Base-by-base conservation (phyloP, 2,329 filamentous ascomycete species). In the Neodidymelliopsis sp. region DNA sequence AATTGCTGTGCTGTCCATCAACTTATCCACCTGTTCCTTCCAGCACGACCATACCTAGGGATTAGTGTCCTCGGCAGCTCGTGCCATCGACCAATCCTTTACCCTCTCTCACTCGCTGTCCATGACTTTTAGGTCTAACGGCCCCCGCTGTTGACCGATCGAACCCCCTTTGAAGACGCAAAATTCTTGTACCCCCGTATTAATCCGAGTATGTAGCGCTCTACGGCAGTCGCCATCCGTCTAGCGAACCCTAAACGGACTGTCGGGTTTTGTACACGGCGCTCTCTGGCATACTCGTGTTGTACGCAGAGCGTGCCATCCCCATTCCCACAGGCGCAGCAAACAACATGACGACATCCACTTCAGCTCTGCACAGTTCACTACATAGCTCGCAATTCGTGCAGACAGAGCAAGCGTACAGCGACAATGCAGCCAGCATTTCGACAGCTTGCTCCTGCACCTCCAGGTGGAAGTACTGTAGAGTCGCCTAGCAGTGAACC, bases 371-470 rank as follows among this genome's bases (percentile, higher is more conserved):
- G 19, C 5, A 7, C 18, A 10, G 19, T 30, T 19, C 4, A 40
- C 4, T 31, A 45, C 40, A 40, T 41, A 50, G 28, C 13, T n/a
- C 15, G 8, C 19, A 5, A 27, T 18, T n/a, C 27, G 19, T 36
- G 23, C 28, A 35, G 7, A 35, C 22, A 15, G 7, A 12, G n/a
- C 23, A 30, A 18, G 8, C 8, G 20, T 35, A 38, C 16, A 45
- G 20, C 25, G n/a, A 35, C 23, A 1, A 53, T 53, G 49, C 44
- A 28, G 8, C 25, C 43, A 20, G 13, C 18, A 9, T 40, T 31
- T 27, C 40, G 49, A 41, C 44, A 24, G 8, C 31, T 49, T 20
- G 49, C 49, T 22, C 44, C 44, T 20, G 49, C 49, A 11, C 44
- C 29, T 6, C 39, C 49, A n/a, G 18, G 40, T n/a, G 6, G 16